Evolutionary conservation across 2,329 filamentous ascomycete genomes (phyloP).

Genomic region (Dothiorella sarmentorum): DNA sequence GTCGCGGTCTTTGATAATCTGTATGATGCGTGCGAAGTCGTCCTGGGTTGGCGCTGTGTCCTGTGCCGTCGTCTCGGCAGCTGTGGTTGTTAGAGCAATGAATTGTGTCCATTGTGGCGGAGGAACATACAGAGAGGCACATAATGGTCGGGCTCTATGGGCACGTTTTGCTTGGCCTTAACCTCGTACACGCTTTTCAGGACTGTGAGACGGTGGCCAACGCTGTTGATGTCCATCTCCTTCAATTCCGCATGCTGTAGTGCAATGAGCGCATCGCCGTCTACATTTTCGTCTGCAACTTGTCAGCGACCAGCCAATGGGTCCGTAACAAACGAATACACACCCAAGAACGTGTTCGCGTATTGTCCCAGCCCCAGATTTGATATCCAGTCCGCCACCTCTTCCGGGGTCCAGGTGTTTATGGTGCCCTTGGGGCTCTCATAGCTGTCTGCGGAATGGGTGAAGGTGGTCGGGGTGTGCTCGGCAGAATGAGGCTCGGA

Average conservation of each 20-base stretch:
- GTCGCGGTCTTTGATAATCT: slow-evolving; percentile 84
- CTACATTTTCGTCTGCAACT: slow-evolving; percentile 80
- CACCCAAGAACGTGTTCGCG: slow-evolving; percentile 77
- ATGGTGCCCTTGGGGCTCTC: slow-evolving; percentile 71
- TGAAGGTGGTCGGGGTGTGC: slow-evolving; percentile 77
- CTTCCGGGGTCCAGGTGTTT: slow-evolving; percentile 76
- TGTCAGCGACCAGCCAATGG: slow-evolving; percentile 16
- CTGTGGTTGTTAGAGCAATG: slow-evolving; percentile 46
- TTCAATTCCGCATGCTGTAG: slow-evolving; percentile 91
- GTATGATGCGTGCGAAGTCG: slow-evolving; percentile 86
- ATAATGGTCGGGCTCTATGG: slow-evolving; percentile 89
- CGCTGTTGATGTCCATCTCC: slow-evolving; percentile 88
- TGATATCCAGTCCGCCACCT: slow-evolving; percentile 85
- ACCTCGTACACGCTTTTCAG: slow-evolving; percentile 95
- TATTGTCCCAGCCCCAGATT: slow-evolving; percentile 80
- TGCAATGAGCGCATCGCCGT: slow-evolving; percentile 84
- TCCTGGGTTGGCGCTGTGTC: slow-evolving; percentile 87
- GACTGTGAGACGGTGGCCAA: slow-evolving; percentile 91
- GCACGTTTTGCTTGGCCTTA: slow-evolving; percentile 89
- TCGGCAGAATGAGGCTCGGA: slow-evolving; percentile 68
- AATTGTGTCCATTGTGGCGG: background rate
- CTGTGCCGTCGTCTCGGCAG: slow-evolving; percentile 82
- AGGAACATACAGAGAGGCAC: slow-evolving; percentile 71
- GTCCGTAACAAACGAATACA: slow-evolving; percentile 33
- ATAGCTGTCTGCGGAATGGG: slow-evolving; percentile 62